Evolutionary conservation across 192 early-diverging fungal species (phyloP).

Genomic region (Endogone sp.): DNA sequence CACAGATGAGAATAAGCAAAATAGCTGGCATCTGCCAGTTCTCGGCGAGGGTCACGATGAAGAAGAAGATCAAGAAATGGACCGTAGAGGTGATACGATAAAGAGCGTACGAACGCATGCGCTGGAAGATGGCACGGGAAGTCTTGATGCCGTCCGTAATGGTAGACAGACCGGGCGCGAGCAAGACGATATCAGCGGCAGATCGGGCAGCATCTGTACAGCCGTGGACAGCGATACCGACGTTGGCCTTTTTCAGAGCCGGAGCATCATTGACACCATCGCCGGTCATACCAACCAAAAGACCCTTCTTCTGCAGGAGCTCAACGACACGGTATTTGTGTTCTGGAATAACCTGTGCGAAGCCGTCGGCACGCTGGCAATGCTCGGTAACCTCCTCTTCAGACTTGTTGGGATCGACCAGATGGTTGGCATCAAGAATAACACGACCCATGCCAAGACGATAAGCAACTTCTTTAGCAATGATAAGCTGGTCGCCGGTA

Average conservation of each 20-base stretch:
- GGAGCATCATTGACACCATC: slow-evolving; percentile 98
- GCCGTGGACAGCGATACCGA: slow-evolving; percentile 94
- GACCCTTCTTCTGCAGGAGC: slow-evolving; percentile 83
- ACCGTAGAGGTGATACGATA: slow-evolving; percentile 96
- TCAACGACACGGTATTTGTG: slow-evolving; percentile 99
- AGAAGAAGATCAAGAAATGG: slow-evolving; percentile 96
- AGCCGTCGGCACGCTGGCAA: slow-evolving; percentile 86
- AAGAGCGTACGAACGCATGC: slow-evolving; percentile 89
- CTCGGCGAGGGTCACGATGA: slow-evolving; percentile 78
- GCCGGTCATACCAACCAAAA: slow-evolving; percentile 92
- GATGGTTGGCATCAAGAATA: slow-evolving; percentile 83
- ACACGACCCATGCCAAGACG: slow-evolving; percentile 91
- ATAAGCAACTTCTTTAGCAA: slow-evolving; percentile 88
- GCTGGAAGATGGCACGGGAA: slow-evolving; percentile 91
- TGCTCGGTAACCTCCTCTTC: slow-evolving; percentile 85
- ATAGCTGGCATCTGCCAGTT: slow-evolving; percentile 79
- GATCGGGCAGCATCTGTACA: slow-evolving; percentile 95
- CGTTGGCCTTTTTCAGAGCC: slow-evolving; percentile 95
- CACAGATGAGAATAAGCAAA: slow-evolving; percentile 83
- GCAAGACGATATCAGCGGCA: slow-evolving; percentile 93
- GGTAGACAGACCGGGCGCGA: slow-evolving; percentile 84
- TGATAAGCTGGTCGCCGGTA: slow-evolving; percentile 93
- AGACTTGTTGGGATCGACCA: slow-evolving; percentile 70
- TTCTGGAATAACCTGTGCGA: slow-evolving; percentile 97
- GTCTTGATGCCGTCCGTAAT: slow-evolving; percentile 90